Evolutionary conservation across 2,329 filamentous ascomycete genomes (phyloP).

Genomic region (Emmonsiellopsis sp.): DNA sequence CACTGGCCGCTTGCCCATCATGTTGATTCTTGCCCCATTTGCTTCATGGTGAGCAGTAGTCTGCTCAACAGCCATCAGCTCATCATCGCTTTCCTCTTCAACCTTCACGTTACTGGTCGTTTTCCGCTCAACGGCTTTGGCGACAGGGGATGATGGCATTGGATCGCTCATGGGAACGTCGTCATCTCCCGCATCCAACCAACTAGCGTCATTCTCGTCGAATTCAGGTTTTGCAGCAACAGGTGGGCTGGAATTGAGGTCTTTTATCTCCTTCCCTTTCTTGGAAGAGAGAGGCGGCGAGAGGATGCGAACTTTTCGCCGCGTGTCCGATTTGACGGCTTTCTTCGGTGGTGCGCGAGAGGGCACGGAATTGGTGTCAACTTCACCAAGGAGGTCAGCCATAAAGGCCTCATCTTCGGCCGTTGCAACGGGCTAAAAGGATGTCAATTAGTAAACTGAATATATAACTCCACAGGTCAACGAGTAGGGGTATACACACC

Average conservation of each 20-base stretch:
- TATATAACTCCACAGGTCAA: background rate
- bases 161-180: conserved; percentile 79
- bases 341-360: conserved; percentile 48
- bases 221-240: conserved; percentile 16
- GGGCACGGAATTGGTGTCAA: conserved; percentile 66
- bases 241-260: conserved; percentile 8
- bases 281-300: conserved; percentile 63
- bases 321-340: conserved; percentile 62
- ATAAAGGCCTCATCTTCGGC: conserved; percentile 87
- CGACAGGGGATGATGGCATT: conserved; percentile 76
- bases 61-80: conserved; percentile 79
- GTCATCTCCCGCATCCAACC: conserved; percentile 51
- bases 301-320: conserved; percentile 68
- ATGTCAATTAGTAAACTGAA: conserved; percentile 17
- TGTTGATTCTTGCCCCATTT: conserved; percentile 66
- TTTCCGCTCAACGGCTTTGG: conserved; percentile 68
- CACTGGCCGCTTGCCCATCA: conserved; percentile 68
- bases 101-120: conserved; percentile 44
- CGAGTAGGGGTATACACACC: conserved; percentile 38
- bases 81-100: conserved; percentile 63
- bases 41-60: conserved; percentile 55
- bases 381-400: conserved; percentile 71
- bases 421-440: conserved; percentile 58
- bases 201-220: conserved; percentile 49
- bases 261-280: conserved; percentile 34